Conservation (phyloP, 495 filamentous ascomycete genomes). For the Aspergillus coremiiformis region DNA sequence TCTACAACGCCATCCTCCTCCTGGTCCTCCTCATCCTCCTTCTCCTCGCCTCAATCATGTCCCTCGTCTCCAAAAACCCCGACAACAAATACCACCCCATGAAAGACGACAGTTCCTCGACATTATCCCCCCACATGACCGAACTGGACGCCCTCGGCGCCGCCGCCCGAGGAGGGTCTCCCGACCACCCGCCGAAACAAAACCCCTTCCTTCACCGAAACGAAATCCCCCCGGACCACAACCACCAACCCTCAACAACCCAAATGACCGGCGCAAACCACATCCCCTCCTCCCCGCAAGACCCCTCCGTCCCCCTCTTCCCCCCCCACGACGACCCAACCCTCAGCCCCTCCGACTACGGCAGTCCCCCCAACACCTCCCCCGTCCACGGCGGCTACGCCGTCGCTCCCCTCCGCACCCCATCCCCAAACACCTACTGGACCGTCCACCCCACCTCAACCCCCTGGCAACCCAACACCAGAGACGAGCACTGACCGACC, state of each 20-base stretch:
- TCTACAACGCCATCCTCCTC: constrained; percentile 79
- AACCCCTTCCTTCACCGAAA: not conserved
- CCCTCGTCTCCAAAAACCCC: constrained; percentile 85
- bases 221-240: not conserved
- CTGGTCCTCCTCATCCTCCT: constrained; percentile 80
- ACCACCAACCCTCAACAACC: not conserved
- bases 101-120: constrained; percentile 91
- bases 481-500: not conserved
- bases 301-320: not conserved
- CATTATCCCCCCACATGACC: constrained; percentile 75
- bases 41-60: constrained; percentile 69
- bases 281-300: not conserved
- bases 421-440: not conserved
- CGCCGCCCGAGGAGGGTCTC: constrained; percentile 79
- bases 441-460: not conserved
- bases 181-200: not conserved
- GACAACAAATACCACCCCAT: constrained; percentile 92
- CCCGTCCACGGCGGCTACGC: not conserved
- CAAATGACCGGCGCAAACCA: not conserved
- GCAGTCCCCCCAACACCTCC: not conserved
- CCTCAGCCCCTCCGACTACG: not conserved
- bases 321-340: not conserved
- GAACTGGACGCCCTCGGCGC: constrained; percentile 88
- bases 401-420: not conserved
- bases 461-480: not conserved